Conservation (phyloP, 1,284 basidiomycete genomes). For the Gomphus bonarii region DNA sequence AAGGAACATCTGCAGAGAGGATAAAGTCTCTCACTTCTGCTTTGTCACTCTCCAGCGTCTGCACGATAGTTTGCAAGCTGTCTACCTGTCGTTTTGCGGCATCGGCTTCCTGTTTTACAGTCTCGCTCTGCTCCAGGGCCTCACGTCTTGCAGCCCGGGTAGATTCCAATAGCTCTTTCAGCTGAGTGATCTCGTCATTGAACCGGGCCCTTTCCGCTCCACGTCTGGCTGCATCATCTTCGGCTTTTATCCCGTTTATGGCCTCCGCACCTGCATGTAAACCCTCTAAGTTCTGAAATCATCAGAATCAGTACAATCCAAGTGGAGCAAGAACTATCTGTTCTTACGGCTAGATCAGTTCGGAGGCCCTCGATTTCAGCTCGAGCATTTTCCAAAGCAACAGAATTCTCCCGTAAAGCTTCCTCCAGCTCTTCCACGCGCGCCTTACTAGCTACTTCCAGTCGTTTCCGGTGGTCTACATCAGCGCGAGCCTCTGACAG, state of each 20-base stretch:
- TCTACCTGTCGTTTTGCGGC: constrained; percentile 14
- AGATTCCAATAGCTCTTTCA: constrained; percentile 39
- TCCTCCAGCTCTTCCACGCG: constrained; percentile 79
- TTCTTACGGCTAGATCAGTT: constrained; percentile 63
- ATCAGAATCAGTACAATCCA: constrained; percentile 1
- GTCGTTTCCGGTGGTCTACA: constrained; percentile 49
- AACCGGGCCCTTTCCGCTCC: constrained; percentile 35
- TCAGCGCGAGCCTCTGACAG: constrained; percentile 52
- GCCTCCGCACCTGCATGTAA: constrained; percentile 21
- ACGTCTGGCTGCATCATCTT: constrained; percentile 29
- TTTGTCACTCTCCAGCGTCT: constrained; percentile 24
- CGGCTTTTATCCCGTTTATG: constrained; percentile 25
- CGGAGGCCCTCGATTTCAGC: constrained; percentile 84
- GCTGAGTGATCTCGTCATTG: constrained; percentile 41
- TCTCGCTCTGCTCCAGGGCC: constrained; percentile 15
- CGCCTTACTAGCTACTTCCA: constrained; percentile 49
- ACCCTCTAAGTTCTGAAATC: constrained; percentile 43
- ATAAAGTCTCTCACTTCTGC: constrained; percentile 26
- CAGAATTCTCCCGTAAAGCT: constrained; percentile 80
- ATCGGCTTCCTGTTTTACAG: constrained; percentile 16
- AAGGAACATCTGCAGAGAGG: neutral
- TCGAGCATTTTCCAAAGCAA: constrained; percentile 82
- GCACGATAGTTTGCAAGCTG: constrained; percentile 18
- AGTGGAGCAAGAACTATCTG: neutral
- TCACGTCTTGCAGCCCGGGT: constrained; percentile 19